Percentiles rank a stretch among this genome's conserved stretches.
Evolutionary conservation across 148 eudicot genomes (phyloP).

Genomic region (Amaranthus palmeri): DNA sequence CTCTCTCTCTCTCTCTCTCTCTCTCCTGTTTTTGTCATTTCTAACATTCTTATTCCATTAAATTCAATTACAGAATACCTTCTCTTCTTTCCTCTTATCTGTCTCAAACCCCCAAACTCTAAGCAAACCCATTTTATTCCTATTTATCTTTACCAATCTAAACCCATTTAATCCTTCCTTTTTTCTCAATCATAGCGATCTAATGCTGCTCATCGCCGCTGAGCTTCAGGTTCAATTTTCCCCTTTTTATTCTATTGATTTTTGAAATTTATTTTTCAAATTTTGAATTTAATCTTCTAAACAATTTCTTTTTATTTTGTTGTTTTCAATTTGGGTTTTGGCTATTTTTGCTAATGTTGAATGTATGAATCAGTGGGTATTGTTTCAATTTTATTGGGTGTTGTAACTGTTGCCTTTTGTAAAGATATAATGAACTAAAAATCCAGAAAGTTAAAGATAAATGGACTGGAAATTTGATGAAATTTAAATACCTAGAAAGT

Average conservation of each 20-base stretch:
- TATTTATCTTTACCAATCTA: too few relatives aligned
- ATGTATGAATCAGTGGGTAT: too few relatives aligned
- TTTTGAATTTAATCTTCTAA: neutral
- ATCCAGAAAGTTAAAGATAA: too few relatives aligned
- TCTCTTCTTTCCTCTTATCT: neutral
- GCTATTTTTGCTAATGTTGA: too few relatives aligned
- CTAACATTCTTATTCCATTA: too few relatives aligned
- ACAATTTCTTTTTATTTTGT: neutral
- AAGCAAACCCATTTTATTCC: neutral
- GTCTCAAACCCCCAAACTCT: neutral
- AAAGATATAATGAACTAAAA: too few relatives aligned
- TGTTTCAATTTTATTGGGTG: too few relatives aligned
- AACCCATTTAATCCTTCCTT: neutral
- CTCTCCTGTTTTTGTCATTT: constrained; percentile 5
- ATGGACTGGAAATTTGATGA: too few relatives aligned
- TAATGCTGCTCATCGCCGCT: neutral
- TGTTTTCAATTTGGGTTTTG: too few relatives aligned
- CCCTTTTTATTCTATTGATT: neutral
- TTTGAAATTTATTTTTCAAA: neutral
- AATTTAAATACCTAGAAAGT: too few relatives aligned
- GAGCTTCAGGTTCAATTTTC: neutral
- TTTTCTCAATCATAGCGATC: neutral
- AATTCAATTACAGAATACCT: neutral
- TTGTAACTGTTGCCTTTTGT: too few relatives aligned
- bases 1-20: too few relatives aligned